Evolutionary conservation across 2,329 filamentous ascomycete species (phyloP).

Genomic region (Dryadomyces quercus-mongolicae): DNA sequence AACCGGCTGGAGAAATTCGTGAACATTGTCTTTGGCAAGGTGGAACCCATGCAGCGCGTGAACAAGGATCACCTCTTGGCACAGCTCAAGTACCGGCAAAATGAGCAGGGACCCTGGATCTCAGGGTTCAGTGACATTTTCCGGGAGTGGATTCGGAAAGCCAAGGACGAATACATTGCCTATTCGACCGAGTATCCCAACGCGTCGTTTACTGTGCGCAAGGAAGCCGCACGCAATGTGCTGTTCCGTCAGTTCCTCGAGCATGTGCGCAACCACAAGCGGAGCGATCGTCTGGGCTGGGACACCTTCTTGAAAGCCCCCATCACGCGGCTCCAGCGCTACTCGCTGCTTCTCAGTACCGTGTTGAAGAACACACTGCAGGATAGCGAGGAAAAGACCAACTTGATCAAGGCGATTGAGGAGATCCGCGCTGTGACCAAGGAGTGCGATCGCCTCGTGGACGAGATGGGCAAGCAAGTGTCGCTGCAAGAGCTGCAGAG

Average conservation of each 20-base stretch:
- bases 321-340: conserved; percentile 84
- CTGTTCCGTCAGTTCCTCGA: conserved; percentile 81
- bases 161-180: conserved; percentile 76
- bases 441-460: conserved; percentile 87
- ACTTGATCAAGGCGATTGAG: conserved; percentile 70
- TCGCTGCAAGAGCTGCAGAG: conserved; percentile 72
- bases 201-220: conserved; percentile 70
- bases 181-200: conserved; percentile 82
- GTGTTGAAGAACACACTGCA: conserved; percentile 73
- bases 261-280: conserved; percentile 62
- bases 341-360: conserved; percentile 69
- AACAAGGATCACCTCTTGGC: conserved; percentile 89
- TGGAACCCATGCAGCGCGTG: conserved; percentile 76
- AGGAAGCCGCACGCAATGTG: conserved; percentile 73
- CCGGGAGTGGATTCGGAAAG: conserved; percentile 95
- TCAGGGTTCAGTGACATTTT: conserved; percentile 93
- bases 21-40: conserved; percentile 76
- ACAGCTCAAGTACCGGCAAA: conserved; percentile 91
- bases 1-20: conserved; percentile 72
- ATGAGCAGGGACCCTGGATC: conserved; percentile 93
- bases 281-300: conserved; percentile 78
- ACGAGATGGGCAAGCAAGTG: conserved; percentile 84
- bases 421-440: conserved; percentile 83
- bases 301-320: conserved; percentile 89
- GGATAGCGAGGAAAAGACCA: conserved; percentile 83